A percentile compares a stretch with the other conserved stretches of the same genome.
Evolutionary conservation across 805 yeast species (phyloP).

Genomic region (Schizosaccharomyces lindneri): DNA sequence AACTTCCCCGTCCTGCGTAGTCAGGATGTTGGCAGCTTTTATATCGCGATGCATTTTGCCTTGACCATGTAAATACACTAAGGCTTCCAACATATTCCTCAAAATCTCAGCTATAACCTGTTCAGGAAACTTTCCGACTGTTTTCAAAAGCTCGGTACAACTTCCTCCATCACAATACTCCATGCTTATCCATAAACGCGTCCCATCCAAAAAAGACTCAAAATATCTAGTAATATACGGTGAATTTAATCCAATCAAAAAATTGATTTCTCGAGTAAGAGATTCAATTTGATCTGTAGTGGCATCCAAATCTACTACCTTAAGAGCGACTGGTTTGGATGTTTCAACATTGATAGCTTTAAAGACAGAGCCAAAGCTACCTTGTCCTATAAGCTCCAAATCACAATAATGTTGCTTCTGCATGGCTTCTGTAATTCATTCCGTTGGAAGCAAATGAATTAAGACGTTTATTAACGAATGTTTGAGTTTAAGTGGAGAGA

Average conservation of each 20-base stretch:
- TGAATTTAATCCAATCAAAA: slow-evolving; percentile 42
- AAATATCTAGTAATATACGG: slow-evolving; percentile 40
- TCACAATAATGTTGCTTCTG: slow-evolving; percentile 13
- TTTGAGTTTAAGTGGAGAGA: neutral
- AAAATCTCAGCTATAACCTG: slow-evolving; percentile 35
- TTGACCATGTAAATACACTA: slow-evolving; percentile 51
- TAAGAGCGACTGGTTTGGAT: slow-evolving; percentile 46
- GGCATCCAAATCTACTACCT: slow-evolving; percentile 59
- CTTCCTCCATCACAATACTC: slow-evolving; percentile 93
- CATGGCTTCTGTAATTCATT: slow-evolving; percentile 11
- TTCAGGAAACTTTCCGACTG: slow-evolving; percentile 27
- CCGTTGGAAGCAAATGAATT: neutral
- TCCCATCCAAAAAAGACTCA: slow-evolving; percentile 38
- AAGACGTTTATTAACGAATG: neutral
- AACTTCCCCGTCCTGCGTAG: slow-evolving; percentile 42
- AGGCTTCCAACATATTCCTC: slow-evolving; percentile 40
- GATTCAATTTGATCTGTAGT: slow-evolving; percentile 50
- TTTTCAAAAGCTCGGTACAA: slow-evolving; percentile 46
- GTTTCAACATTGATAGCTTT: slow-evolving; percentile 21
- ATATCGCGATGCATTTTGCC: slow-evolving; percentile 70
- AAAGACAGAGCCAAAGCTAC: slow-evolving; percentile 73
- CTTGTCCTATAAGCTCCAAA: slow-evolving; percentile 41
- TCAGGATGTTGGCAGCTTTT: slow-evolving; percentile 66
- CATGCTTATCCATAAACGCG: slow-evolving; percentile 71
- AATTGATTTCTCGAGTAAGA: slow-evolving; percentile 51